Evolutionary conservation across 2,329 filamentous ascomycete species (phyloP).

Genomic region (Exophiala phaeomuriformis): DNA sequence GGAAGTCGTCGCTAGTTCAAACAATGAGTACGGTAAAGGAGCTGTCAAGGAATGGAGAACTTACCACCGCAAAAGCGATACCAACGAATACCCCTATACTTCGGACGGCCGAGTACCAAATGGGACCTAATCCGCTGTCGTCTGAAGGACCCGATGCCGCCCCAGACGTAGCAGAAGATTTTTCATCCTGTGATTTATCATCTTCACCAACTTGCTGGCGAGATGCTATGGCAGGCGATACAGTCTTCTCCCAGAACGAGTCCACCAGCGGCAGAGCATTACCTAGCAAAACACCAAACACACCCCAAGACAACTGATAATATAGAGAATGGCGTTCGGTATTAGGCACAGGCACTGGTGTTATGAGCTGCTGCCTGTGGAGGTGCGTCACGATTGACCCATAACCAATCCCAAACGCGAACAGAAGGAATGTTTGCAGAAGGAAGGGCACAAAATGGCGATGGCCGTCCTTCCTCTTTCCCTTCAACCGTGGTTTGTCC

Average conservation of each 20-base stretch:
- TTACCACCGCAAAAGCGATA: slow-evolving; percentile 74
- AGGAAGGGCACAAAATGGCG: slow-evolving; percentile 48
- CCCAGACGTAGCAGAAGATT: slow-evolving; percentile 21
- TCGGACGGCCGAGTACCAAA: slow-evolving; percentile 68
- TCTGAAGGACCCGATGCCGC: slow-evolving; percentile 16
- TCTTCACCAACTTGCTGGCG: slow-evolving; percentile 28
- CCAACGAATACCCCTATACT: slow-evolving; percentile 65
- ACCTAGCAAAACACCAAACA: slow-evolving; percentile 69
- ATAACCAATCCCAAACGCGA: slow-evolving; percentile 72
- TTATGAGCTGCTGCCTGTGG: slow-evolving; percentile 60
- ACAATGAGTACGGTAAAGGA: slow-evolving; percentile 16
- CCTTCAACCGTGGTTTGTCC: slow-evolving; percentile 21
- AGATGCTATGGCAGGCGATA: slow-evolving; percentile 31
- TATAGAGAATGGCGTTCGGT: slow-evolving; percentile 51
- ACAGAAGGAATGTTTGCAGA: slow-evolving; percentile 59
- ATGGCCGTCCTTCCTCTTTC: slow-evolving; percentile 35
- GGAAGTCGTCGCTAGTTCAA: slow-evolving; percentile 66
- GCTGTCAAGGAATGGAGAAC: slow-evolving; percentile 29
- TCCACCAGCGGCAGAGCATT: slow-evolving; percentile 80
- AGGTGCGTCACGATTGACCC: slow-evolving; percentile 73
- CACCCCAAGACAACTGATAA: slow-evolving; percentile 75
- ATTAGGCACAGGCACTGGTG: slow-evolving; percentile 54
- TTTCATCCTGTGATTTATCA: slow-evolving; percentile 19
- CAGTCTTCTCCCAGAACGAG: slow-evolving; percentile 57
- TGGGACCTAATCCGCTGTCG: slow-evolving; percentile 45